A percentile compares a stretch with the other conserved stretches of the same genome.
phyloP scores from a whole-genome alignment of 192 early-diverging fungal genomes.

The Geranomyces variabilis region DNA sequence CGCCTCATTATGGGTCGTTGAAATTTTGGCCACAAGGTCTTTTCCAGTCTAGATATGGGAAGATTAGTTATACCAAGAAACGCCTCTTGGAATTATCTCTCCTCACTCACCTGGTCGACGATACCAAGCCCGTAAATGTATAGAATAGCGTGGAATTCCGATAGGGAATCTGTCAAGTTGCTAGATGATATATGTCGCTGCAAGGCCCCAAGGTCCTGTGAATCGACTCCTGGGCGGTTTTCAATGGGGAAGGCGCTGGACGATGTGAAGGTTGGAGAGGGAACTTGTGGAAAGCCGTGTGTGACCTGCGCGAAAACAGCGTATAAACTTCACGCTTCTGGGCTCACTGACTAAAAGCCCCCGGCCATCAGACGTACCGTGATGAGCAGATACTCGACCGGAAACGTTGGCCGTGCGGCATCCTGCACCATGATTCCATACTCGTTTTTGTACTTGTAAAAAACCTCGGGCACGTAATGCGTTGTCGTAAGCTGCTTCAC shows the following conservation, averaged over 20 bases:
- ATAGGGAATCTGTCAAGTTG: conserved; percentile 56
- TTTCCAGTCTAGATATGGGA: conserved; percentile 33
- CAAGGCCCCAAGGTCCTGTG: conserved; percentile 59
- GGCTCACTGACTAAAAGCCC: too few relatives aligned
- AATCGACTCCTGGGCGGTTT: conserved; percentile 69
- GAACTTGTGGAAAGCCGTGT: conserved; percentile 85
- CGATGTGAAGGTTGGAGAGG: conserved; percentile 75
- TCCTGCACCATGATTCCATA: conserved; percentile 86
- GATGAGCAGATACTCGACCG: conserved; percentile 93
- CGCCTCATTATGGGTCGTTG: conserved; percentile 25
- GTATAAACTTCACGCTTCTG: too few relatives aligned
- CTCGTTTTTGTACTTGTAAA: conserved; percentile 95
- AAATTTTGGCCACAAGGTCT: conserved; percentile 24
- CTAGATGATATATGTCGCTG: conserved; percentile 57
- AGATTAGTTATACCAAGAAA: too few relatives aligned
- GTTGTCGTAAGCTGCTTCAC: conserved; percentile 73
- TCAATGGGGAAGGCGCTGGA: conserved; percentile 69
- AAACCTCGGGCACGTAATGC: conserved; percentile 94
- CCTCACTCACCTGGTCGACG: conserved; percentile 52
- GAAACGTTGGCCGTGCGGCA: conserved; percentile 93
- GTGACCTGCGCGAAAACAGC: conserved; percentile 60
- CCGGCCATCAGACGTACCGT: conserved; percentile 61
- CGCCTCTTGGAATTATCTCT: too few relatives aligned
- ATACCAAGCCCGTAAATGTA: conserved; percentile 69
- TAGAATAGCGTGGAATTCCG: conserved; percentile 87